Conservation (phyloP, 805 yeast species). For the Ogataea zsoltii region DNA sequence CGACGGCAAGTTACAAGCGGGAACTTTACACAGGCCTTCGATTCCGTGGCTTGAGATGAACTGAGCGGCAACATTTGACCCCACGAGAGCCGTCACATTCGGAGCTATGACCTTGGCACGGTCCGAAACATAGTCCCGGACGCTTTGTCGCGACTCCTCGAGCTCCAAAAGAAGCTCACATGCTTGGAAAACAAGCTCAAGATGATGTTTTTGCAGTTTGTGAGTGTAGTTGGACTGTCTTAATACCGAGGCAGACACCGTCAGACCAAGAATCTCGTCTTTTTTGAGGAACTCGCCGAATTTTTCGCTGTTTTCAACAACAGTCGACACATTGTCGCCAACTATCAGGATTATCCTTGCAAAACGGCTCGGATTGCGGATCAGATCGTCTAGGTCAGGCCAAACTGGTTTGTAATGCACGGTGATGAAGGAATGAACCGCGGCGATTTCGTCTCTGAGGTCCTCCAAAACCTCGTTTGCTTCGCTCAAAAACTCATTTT, state of each 20-base stretch:
- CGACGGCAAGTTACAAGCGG: constrained; percentile 82
- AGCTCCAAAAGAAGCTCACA: constrained; percentile 51
- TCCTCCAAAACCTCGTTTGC: constrained; percentile 58
- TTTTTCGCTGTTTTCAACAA: constrained; percentile 30
- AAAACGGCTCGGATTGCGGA: constrained; percentile 63
- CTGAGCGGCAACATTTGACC: constrained; percentile 72
- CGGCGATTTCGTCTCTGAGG: constrained; percentile 53
- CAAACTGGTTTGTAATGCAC: constrained; percentile 60
- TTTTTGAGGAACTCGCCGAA: constrained; percentile 48
- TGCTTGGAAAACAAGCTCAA: constrained; percentile 41
- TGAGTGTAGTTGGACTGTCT: constrained; percentile 23
- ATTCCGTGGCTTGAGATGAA: constrained; percentile 74
- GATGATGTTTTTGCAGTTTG: constrained; percentile 27
- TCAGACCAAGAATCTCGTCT: constrained; percentile 69
- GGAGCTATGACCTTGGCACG: constrained; percentile 71
- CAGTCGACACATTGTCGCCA: constrained; percentile 38
- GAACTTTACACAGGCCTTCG: constrained; percentile 61
- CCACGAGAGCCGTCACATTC: constrained; percentile 70
- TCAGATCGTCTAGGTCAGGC: constrained; percentile 67
- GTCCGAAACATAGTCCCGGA: constrained; percentile 56
- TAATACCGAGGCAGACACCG: constrained; percentile 68
- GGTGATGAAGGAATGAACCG: constrained; percentile 50
- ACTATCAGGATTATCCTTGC: constrained; percentile 51
- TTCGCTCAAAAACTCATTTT: constrained; percentile 50
- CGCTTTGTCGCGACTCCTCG: constrained; percentile 40